Evolutionary conservation across 2,329 filamentous ascomycete genomes (phyloP).

Genomic region (Colletotrichum agaves): DNA sequence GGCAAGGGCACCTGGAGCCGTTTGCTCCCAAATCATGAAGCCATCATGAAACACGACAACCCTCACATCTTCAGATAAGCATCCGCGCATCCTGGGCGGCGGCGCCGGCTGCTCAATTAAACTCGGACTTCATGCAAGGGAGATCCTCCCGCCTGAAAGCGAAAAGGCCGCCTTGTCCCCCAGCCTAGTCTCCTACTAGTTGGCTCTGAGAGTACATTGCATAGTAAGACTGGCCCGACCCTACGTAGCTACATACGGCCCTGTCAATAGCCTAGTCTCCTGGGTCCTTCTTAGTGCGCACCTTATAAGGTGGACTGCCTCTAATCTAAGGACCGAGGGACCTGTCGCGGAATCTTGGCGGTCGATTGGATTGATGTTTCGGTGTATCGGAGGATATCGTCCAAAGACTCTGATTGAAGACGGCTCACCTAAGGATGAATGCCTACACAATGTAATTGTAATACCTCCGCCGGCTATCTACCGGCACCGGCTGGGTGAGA

Average conservation of each 20-base stretch:
- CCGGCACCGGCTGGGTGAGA: slow-evolving; percentile 8
- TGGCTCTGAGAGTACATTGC: not conserved
- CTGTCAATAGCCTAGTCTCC: not conserved
- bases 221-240: not conserved
- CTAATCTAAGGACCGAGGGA: not conserved
- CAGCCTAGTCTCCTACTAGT: not conserved
- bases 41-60: slow-evolving; percentile 38
- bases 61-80: slow-evolving; percentile 36
- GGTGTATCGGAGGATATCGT: not conserved
- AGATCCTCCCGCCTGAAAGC: not conserved
- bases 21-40: slow-evolving; percentile 37
- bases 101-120: slow-evolving; percentile 29
- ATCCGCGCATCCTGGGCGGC: slow-evolving; percentile 28
- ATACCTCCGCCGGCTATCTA: slow-evolving; percentile 10
- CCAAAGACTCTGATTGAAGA: slow-evolving; percentile 5
- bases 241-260: not conserved
- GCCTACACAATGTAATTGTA: not conserved
- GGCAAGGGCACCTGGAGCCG: slow-evolving; percentile 1
- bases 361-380: slow-evolving; percentile 32
- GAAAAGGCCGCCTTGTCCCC: slow-evolving; percentile 17
- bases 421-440: not conserved
- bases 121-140: slow-evolving; percentile 23
- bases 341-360: not conserved
- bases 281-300: not conserved
- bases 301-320: not conserved